Evolutionary conservation across 1,284 basidiomycete species (phyloP).

Genomic region (Sutorius eximius): DNA sequence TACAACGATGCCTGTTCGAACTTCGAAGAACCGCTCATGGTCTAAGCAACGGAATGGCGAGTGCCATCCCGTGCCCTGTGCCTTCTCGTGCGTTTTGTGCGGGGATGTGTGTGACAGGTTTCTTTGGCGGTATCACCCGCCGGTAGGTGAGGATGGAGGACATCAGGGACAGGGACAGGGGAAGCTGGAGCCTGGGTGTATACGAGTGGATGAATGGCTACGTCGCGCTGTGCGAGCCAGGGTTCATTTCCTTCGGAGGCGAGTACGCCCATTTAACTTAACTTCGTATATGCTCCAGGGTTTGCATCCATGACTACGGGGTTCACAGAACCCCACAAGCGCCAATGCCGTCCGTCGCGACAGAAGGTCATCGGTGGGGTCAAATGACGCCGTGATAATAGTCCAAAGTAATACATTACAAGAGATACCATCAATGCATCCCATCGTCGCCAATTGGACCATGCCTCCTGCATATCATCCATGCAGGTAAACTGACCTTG

Average conservation of each 20-base stretch:
- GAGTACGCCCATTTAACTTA: conserved; percentile 57
- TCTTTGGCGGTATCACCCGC: conserved; percentile 59
- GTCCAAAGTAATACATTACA: no score
- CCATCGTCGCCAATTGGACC: not conserved
- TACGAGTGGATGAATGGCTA: conserved; percentile 95
- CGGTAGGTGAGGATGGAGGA: conserved; percentile 2
- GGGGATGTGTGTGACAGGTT: conserved; percentile 50
- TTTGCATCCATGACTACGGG: no score
- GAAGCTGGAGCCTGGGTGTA: conserved; percentile 52
- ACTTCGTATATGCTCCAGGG: no score
- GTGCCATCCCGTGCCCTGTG: not conserved
- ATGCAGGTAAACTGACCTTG: not conserved
- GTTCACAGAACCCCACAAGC: no score
- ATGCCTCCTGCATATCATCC: not conserved
- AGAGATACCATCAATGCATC: not conserved
- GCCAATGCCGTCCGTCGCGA: no score
- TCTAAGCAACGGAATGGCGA: no score
- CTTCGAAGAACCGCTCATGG: no score
- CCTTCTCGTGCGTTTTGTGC: no score
- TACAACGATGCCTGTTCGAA: no score
- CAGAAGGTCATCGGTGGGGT: no score
- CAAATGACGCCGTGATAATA: no score
- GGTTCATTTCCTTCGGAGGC: conserved; percentile 85
- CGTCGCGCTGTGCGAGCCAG: conserved; percentile 80
- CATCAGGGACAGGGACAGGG: conserved; percentile 22